Conservation (phyloP, 129 eudicot species). For the Flaveria ramosissima region DNA sequence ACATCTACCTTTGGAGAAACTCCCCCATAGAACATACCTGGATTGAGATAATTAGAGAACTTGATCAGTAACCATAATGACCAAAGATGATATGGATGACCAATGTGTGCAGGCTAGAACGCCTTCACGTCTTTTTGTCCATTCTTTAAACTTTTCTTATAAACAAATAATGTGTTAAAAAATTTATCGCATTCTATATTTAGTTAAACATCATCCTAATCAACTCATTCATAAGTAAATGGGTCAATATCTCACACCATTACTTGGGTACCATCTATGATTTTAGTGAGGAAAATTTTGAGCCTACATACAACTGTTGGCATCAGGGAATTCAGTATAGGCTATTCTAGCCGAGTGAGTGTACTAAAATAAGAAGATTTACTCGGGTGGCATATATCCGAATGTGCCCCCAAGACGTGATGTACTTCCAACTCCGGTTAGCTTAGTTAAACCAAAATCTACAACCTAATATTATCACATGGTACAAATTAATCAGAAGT, state of each 20-base stretch:
- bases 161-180: too few species aligned
- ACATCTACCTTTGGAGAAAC: conserved; percentile 89
- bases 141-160: too few species aligned
- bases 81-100: too few species aligned
- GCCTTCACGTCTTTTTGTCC: too few species aligned
- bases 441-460: conserved; percentile 88
- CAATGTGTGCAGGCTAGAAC: too few species aligned
- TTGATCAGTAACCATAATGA: not conserved
- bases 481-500: too few species aligned
- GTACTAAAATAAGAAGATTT: conserved; percentile 33
- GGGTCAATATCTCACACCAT: too few species aligned
- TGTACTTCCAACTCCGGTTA: conserved; percentile 70
- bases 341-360: not conserved
- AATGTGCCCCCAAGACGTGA: conserved; percentile 92
- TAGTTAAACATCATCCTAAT: too few species aligned
- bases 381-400: conserved; percentile 99
- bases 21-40: conserved; percentile 50
- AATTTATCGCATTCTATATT: too few species aligned
- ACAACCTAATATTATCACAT: conserved; percentile 60
- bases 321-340: not conserved
- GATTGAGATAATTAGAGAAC: conserved; percentile 9
- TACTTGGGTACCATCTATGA: conserved; percentile 5
- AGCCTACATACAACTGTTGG: conserved; percentile 4
- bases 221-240: too few species aligned
- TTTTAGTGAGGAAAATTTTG: not conserved